Evolutionary conservation across 495 filamentous ascomycete genomes (phyloP), one percentile per base, ranked within the genome.

Genomic region (Aspergillus conjunctus): DNA sequence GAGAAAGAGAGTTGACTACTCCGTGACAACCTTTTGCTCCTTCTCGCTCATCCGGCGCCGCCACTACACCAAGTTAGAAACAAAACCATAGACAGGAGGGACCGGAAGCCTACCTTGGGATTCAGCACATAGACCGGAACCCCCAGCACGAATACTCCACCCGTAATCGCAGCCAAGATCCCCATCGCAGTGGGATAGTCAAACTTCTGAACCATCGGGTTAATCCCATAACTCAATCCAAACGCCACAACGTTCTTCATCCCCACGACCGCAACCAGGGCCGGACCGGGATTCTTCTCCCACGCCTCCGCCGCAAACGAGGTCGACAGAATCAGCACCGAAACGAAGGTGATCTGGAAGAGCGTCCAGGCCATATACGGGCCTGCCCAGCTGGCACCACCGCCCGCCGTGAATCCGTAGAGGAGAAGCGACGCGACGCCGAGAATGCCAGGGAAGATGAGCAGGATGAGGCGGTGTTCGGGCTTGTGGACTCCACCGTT

Each of bases 301-400:
- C 68, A 74, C 1, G 68, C 73, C 54, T 77, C 75, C 3, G 75
- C 62, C 0, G 75, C 73, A 37, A 77, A 78, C 3, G 69, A 68
- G 12, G 74, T 75, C 0, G 70, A 63, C 15, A 68, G 56, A 39
- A 78, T 77, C 8, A 78, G 62, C 12, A 76, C 67, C 3, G 69
- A 72, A 14, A 77, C 71, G 48, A 77, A 78, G 0, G 62, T 53
- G 0, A 76, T 43, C 43, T 78, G 70, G 43, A 70, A 69, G 15
- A 78, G 56, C 1, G 71, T 71, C 74, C 74, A 78, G 32, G 71
- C 72, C 72, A 78, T 74, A 54, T 67, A 73, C 10, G 71, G 74
- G 9, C 72, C 74, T 18, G 65, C 68, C 69, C 71, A 76, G 11
- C 69, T 72, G 11, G 67, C 51, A 22, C 33, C 37, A 7, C 68